phyloP scores from a whole-genome alignment of 2,329 filamentous ascomycete species.

The Penicillium hordei region DNA sequence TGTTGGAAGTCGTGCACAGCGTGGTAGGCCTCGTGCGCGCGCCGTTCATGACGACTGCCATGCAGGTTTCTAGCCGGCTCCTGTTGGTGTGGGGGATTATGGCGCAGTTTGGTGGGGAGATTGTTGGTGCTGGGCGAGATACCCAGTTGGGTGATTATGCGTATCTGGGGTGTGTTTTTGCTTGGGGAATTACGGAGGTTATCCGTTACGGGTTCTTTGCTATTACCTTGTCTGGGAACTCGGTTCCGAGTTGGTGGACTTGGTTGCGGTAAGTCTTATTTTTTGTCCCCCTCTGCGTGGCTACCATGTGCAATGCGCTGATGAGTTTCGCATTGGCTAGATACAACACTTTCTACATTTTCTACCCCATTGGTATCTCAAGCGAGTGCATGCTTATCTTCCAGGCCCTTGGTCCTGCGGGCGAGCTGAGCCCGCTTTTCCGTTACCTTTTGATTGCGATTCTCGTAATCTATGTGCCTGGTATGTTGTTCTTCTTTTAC shows the following conservation, averaged over 20 bases:
- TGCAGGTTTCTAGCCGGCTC: conserved; percentile 86
- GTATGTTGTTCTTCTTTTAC: conserved; percentile 49
- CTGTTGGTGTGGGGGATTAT: conserved; percentile 87
- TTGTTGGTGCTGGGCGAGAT: conserved; percentile 26
- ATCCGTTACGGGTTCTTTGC: conserved; percentile 92
- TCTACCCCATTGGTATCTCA: conserved; percentile 88
- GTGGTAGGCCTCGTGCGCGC: conserved; percentile 78
- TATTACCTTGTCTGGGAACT: conserved; percentile 56
- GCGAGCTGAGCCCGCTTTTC: conserved; percentile 52
- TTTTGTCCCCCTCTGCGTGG: neutral
- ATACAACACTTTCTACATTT: conserved; percentile 86
- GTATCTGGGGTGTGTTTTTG: conserved; percentile 60
- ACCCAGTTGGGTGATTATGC: conserved; percentile 41
- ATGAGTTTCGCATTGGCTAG: conserved; percentile 24
- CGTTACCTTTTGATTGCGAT: conserved; percentile 64
- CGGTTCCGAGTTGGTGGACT: conserved; percentile 64
- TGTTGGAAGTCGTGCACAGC: conserved; percentile 81
- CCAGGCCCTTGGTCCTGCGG: conserved; percentile 62
- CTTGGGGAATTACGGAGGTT: conserved; percentile 89
- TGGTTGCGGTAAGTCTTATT: conserved; percentile 54
- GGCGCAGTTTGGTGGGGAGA: conserved; percentile 58
- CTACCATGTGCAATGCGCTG: neutral
- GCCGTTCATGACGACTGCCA: conserved; percentile 77
- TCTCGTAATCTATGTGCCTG: conserved; percentile 75
- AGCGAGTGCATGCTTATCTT: conserved; percentile 84